Evolutionary conservation across 306 rosid genomes (phyloP).

Genomic region (Prunus campanulata): DNA sequence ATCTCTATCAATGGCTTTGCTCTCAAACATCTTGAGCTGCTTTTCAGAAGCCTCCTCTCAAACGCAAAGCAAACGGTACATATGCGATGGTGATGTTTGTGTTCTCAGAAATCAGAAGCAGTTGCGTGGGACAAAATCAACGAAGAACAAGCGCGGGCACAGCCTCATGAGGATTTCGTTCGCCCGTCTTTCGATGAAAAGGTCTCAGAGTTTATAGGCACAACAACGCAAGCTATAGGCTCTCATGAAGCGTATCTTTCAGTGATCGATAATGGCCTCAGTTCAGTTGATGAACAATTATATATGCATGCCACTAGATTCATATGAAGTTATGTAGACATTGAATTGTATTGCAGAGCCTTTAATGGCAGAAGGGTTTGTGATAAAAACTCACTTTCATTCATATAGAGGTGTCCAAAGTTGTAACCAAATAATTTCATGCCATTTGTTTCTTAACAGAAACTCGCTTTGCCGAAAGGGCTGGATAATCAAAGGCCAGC

Average conservation of each 20-base stretch:
- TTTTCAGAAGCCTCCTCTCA: constrained; percentile 41
- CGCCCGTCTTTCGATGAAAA: constrained; percentile 21
- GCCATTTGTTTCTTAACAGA: too few relatives aligned
- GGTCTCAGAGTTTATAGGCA: background rate
- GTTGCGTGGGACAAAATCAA: background rate
- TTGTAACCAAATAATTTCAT: too few relatives aligned
- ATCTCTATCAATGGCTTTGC: constrained; percentile 31
- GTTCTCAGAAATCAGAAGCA: constrained; percentile 29
- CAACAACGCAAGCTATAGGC: background rate
- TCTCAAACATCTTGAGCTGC: constrained; percentile 55
- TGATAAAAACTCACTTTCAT: background rate
- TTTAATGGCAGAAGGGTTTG: background rate
- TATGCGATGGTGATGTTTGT: constrained; percentile 64
- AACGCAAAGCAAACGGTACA: constrained; percentile 25
- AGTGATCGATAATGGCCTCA: too few relatives aligned
- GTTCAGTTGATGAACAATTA: too few relatives aligned
- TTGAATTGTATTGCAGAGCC: background rate
- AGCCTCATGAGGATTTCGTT: constrained; percentile 16
- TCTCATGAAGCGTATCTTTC: background rate
- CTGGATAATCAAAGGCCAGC: too few relatives aligned
- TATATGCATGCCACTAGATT: too few relatives aligned
- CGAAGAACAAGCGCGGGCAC: constrained; percentile 13
- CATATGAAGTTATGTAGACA: background rate
- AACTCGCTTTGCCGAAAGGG: too few relatives aligned
- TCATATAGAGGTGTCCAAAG: background rate